Percentiles rank a stretch among this genome's conserved stretches.
Conservation (phyloP, 257 asterid species). For the Craterostigma plantagineum region DNA sequence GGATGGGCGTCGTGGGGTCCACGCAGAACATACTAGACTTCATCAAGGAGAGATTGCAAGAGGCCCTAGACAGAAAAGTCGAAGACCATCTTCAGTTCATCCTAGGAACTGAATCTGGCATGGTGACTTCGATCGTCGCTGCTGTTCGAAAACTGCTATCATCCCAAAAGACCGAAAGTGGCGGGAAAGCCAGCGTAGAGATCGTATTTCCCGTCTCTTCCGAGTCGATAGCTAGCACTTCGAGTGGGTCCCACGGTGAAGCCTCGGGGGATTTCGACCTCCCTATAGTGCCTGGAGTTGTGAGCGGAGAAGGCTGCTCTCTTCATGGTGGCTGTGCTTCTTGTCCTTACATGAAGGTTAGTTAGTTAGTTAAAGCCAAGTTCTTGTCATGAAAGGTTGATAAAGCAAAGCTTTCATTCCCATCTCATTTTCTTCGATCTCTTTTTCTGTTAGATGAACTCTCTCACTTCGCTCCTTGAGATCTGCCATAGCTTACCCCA, state of each 20-base stretch:
- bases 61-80: constrained; percentile 53
- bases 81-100: constrained; percentile 93
- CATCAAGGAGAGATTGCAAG: constrained; percentile 58
- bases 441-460: constrained; percentile 48
- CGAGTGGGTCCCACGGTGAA: constrained; percentile 22
- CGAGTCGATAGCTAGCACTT: constrained; percentile 52
- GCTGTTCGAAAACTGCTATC: constrained; percentile 46
- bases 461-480: constrained; percentile 65
- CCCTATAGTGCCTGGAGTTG: constrained; percentile 67
- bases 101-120: constrained; percentile 93
- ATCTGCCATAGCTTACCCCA: constrained; percentile 59
- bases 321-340: constrained; percentile 99
- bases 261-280: constrained; percentile 20
- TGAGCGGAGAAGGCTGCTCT: constrained; percentile 97
- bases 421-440: background rate
- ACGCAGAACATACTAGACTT: constrained; percentile 80
- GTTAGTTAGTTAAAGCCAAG: constrained; percentile 15
- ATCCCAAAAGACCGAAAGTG: constrained; percentile 16
- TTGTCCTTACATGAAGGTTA: constrained; percentile 97
- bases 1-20: constrained; percentile 97
- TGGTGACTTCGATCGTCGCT: constrained; percentile 85
- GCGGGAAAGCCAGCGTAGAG: constrained; percentile 61
- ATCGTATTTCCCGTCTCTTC: constrained; percentile 90
- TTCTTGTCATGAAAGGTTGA: constrained; percentile 5
- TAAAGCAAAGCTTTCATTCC: background rate